Percentiles rank a stretch among this genome's conserved stretches.
Evolutionary conservation across 1,139 yeast species (phyloP).

Genomic region (Ashbya aceris): DNA sequence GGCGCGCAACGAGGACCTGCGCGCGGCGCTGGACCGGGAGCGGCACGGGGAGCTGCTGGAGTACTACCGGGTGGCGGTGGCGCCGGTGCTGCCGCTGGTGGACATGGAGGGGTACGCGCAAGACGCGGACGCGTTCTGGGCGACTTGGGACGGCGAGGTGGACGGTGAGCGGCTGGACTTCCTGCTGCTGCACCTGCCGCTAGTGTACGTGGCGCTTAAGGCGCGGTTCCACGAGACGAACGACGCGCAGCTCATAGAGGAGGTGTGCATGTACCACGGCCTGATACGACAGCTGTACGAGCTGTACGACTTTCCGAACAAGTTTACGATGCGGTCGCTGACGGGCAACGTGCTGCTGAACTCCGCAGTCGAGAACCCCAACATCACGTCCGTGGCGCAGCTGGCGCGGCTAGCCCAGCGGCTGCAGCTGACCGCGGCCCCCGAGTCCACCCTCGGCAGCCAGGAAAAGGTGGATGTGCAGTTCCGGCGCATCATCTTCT

Average conservation of each 20-base stretch:
- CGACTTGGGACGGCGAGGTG: slow-evolving; percentile 8
- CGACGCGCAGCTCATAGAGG: slow-evolving; percentile 26
- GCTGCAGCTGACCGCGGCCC: slow-evolving; percentile 50
- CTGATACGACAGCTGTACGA: slow-evolving; percentile 42
- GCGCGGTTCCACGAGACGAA: slow-evolving; percentile 45
- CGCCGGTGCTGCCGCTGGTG: slow-evolving; percentile 44
- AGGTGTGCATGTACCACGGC: slow-evolving; percentile 32
- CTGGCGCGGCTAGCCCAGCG: slow-evolving; percentile 45
- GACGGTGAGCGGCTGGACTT: slow-evolving; percentile 29
- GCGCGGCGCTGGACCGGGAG: background rate
- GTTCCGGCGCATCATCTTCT: slow-evolving; percentile 50
- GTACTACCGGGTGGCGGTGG: slow-evolving; percentile 43
- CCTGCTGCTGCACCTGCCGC: slow-evolving; percentile 41
- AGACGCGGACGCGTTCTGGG: slow-evolving; percentile 47
- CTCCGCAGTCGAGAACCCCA: slow-evolving; percentile 49
- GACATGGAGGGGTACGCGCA: slow-evolving; percentile 34
- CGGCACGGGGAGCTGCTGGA: slow-evolving; percentile 35
- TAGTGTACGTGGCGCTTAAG: slow-evolving; percentile 44
- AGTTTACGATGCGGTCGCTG: slow-evolving; percentile 39
- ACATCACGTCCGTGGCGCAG: slow-evolving; percentile 29
- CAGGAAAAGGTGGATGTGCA: slow-evolving; percentile 42
- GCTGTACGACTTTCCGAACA: slow-evolving; percentile 45
- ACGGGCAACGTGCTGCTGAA: slow-evolving; percentile 46
- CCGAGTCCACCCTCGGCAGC: slow-evolving; percentile 41
- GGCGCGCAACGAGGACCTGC: slow-evolving; percentile 1